Evolutionary conservation across 2,329 filamentous ascomycete genomes (phyloP).

Genomic region (Alternaria atra): DNA sequence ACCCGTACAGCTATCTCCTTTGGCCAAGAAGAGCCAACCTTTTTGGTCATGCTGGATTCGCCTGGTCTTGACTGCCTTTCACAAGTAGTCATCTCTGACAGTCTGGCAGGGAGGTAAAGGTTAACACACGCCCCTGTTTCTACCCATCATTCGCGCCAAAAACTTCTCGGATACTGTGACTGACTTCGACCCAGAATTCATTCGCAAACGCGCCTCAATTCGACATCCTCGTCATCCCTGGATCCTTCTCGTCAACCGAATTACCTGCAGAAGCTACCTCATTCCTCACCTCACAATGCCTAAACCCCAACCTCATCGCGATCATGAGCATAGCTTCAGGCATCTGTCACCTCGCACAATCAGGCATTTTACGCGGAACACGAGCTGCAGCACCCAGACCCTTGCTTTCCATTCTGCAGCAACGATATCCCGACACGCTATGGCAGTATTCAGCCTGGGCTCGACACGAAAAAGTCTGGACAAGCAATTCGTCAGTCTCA

Average conservation of each 20-base stretch:
- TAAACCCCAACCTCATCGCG: slow-evolving; percentile 34
- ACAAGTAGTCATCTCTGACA: slow-evolving; percentile 40
- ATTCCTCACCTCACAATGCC: slow-evolving; percentile 41
- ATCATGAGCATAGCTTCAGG: slow-evolving; percentile 47
- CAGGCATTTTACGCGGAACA: slow-evolving; percentile 37
- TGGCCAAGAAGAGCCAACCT: slow-evolving; percentile 41
- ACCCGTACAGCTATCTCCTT: slow-evolving; percentile 25
- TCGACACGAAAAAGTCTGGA: slow-evolving; percentile 46
- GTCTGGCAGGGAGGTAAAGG: slow-evolving; percentile 51
- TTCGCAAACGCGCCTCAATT: slow-evolving; percentile 47
- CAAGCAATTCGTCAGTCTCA: slow-evolving; percentile 41
- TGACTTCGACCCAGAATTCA: slow-evolving; percentile 43
- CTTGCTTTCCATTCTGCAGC: slow-evolving; percentile 37
- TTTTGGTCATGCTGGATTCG: slow-evolving; percentile 47
- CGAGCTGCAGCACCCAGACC: slow-evolving; percentile 39
- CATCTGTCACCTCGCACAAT: slow-evolving; percentile 39
- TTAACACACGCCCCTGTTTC: slow-evolving; percentile 39
- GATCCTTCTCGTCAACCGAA: slow-evolving; percentile 36
- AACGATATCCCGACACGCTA: slow-evolving; percentile 38
- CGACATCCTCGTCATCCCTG: slow-evolving; percentile 48
- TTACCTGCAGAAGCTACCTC: slow-evolving; percentile 32
- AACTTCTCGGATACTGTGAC: slow-evolving; percentile 5
- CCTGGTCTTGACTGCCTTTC: slow-evolving; percentile 36
- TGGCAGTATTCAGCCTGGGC: slow-evolving; percentile 45
- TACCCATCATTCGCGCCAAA: slow-evolving; percentile 11